Percentiles rank a stretch among this genome's conserved stretches.
Evolutionary conservation across 2,329 filamentous ascomycete species (phyloP).

Genomic region (Neopestalotiopsis sp.): DNA sequence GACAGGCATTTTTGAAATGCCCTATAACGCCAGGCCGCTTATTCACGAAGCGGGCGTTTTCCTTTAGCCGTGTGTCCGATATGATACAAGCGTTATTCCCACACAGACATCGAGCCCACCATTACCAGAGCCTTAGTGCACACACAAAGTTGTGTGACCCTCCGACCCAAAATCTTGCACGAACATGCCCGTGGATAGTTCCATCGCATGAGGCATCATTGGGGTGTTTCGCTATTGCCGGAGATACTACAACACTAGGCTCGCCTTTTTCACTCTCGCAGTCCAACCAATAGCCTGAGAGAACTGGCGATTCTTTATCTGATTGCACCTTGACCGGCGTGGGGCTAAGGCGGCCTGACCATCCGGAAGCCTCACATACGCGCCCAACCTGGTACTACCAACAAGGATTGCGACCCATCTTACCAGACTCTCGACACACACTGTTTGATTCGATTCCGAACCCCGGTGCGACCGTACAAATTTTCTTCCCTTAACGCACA

Average conservation of each 20-base stretch:
- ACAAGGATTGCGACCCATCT: constrained; percentile 43
- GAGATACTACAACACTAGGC: constrained; percentile 11
- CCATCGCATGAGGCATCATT: neutral
- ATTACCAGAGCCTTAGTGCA: constrained; percentile 1
- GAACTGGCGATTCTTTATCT: constrained; percentile 44
- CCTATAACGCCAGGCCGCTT: constrained; percentile 16
- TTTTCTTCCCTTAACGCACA: neutral
- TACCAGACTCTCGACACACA: constrained; percentile 13
- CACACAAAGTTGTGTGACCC: constrained; percentile 8
- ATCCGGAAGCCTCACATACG: constrained; percentile 57
- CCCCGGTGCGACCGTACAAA: constrained; percentile 12
- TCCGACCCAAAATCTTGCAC: neutral
- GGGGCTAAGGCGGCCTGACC: constrained; percentile 47
- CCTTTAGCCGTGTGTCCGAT: neutral
- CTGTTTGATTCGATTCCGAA: constrained; percentile 10
- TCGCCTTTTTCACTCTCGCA: constrained; percentile 23
- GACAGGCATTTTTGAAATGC: constrained; percentile 25
- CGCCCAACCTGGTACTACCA: constrained; percentile 47
- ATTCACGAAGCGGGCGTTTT: neutral
- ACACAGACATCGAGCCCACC: neutral
- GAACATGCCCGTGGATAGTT: constrained; percentile 4
- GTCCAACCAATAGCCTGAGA: constrained; percentile 47
- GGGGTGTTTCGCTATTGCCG: constrained; percentile 4
- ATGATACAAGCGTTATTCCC: neutral
- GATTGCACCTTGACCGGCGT: constrained; percentile 52